These are phyloP conservation scores for Phytophthora brassicae DNA, from an alignment of 352 stramenopile genomes.

Conservation along the genomic window DNA sequence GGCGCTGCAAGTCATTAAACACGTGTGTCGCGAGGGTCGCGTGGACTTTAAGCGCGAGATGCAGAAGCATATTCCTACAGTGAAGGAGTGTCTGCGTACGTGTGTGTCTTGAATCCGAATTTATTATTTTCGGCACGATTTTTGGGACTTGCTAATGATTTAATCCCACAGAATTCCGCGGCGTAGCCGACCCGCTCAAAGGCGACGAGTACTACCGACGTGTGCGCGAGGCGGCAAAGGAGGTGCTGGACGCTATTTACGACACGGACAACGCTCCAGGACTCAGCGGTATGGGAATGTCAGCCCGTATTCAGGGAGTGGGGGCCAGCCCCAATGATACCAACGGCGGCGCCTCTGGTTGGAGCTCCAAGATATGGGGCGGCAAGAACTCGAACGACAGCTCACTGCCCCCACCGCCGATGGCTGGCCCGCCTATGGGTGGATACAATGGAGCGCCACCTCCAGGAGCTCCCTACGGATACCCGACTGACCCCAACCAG, in stretches of 20 bases:
- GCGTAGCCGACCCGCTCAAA: slow-evolving; percentile 91
- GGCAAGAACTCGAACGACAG: slow-evolving; percentile 66
- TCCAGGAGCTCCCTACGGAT: slow-evolving; percentile 45
- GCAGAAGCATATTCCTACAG: slow-evolving; percentile 87
- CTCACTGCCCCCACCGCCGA: slow-evolving; percentile 45
- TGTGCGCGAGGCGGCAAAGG: slow-evolving; percentile 92
- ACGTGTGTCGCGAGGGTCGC: slow-evolving; percentile 88
- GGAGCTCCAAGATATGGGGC: slow-evolving; percentile 72
- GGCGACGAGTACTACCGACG: slow-evolving; percentile 94
- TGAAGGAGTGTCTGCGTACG: slow-evolving; percentile 93
- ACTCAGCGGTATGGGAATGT: slow-evolving; percentile 76
- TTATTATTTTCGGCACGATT: slow-evolving; percentile 7
- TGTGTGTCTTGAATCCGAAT: not conserved
- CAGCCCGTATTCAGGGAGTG: slow-evolving; percentile 78
- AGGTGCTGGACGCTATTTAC: slow-evolving; percentile 95
- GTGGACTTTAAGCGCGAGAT: slow-evolving; percentile 92
- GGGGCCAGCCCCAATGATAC: slow-evolving; percentile 60
- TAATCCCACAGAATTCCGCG: slow-evolving; percentile 77
- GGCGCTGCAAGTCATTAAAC: slow-evolving; percentile 92
- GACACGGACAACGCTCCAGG: slow-evolving; percentile 77
- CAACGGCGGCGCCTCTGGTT: slow-evolving; percentile 43
- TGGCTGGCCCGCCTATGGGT: slow-evolving; percentile 53
- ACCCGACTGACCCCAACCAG: slow-evolving; percentile 46
- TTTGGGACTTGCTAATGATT: slow-evolving; percentile 9
- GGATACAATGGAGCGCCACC: slow-evolving; percentile 41